Percentiles rank a stretch among this genome's conserved stretches.
These are phyloP conservation scores for Rachicladosporium sp. DNA, from an alignment of 2,329 filamentous ascomycete species.

Conservation along the genomic window DNA sequence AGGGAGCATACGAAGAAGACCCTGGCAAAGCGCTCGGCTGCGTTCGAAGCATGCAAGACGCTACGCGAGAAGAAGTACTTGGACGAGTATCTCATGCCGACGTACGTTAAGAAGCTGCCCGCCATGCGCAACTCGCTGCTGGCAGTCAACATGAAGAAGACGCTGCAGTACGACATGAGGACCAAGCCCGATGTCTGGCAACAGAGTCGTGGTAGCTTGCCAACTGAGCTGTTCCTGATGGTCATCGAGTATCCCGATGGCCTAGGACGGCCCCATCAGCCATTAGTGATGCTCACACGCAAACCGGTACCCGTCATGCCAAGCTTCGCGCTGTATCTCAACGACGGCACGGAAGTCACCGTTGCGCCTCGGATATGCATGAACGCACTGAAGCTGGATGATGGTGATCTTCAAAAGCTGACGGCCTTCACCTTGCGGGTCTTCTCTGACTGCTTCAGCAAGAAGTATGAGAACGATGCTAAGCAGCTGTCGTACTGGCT, in stretches of 20 bases:
- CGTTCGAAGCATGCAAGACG: slow-evolving; percentile 67
- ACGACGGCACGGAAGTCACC: slow-evolving; percentile 46
- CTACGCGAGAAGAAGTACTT: slow-evolving; percentile 56
- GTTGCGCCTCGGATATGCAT: slow-evolving; percentile 38
- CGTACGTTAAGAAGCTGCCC: slow-evolving; percentile 58
- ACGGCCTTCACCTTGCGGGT: slow-evolving; percentile 61
- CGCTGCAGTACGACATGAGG: slow-evolving; percentile 61
- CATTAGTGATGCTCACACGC: slow-evolving; percentile 61
- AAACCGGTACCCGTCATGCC: slow-evolving; percentile 52
- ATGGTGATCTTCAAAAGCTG: slow-evolving; percentile 41
- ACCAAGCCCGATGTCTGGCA: slow-evolving; percentile 69
- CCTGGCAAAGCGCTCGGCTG: slow-evolving; percentile 75
- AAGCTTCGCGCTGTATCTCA: slow-evolving; percentile 59
- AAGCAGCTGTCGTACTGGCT: slow-evolving; percentile 72
- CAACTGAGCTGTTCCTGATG: slow-evolving; percentile 47
- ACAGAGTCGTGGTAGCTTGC: slow-evolving; percentile 29
- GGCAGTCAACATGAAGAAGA: slow-evolving; percentile 69
- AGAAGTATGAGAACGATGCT: slow-evolving; percentile 55
- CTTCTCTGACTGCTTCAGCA: slow-evolving; percentile 81
- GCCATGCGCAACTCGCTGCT: slow-evolving; percentile 77
- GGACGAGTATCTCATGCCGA: slow-evolving; percentile 62
- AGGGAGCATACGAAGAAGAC: slow-evolving; percentile 55
- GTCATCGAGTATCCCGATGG: slow-evolving; percentile 49
- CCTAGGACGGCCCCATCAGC: slow-evolving; percentile 47
- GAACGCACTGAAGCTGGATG: slow-evolving; percentile 31